Conservation (phyloP, 2,329 filamentous ascomycete species). For the Claviceps lovelessii region DNA sequence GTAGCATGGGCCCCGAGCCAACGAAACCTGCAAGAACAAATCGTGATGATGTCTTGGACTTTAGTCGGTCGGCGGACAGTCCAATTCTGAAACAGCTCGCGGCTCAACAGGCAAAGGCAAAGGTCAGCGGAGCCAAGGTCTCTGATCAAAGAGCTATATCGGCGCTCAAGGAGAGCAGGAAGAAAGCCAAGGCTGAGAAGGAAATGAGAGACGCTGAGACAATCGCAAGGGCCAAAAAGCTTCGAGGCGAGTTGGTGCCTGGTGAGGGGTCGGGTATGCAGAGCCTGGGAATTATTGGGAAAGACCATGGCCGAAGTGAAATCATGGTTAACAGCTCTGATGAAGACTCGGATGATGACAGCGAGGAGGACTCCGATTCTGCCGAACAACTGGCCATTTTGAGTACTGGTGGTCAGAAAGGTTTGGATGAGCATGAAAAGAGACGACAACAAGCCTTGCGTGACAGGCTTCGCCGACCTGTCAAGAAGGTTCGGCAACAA, state of each 20-base stretch:
- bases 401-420: slow-evolving; percentile 33
- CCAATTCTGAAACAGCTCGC: slow-evolving; percentile 33
- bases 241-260: slow-evolving; percentile 24
- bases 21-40: slow-evolving; percentile 20
- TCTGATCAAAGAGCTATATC: slow-evolving; percentile 24
- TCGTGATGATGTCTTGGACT: slow-evolving; percentile 32
- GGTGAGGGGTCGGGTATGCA: slow-evolving; percentile 68
- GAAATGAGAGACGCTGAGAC: slow-evolving; percentile 57
- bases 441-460: slow-evolving; percentile 33
- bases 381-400: slow-evolving; percentile 36
- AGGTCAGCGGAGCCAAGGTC: slow-evolving; percentile 16
- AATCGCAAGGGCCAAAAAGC: slow-evolving; percentile 50
- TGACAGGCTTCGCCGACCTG: slow-evolving; percentile 50
- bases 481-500: slow-evolving; percentile 69
- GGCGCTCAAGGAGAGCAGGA: slow-evolving; percentile 54
- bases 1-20: slow-evolving; percentile 12
- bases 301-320: slow-evolving; percentile 68
- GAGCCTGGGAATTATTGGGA: slow-evolving; percentile 58
- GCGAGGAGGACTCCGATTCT: slow-evolving; percentile 40
- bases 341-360: slow-evolving; percentile 55
- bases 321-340: slow-evolving; percentile 85
- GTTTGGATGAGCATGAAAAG: slow-evolving; percentile 32
- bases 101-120: slow-evolving; percentile 19
- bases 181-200: slow-evolving; percentile 60
- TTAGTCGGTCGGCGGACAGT: slow-evolving; percentile 33